These are phyloP conservation scores for Exophiala sp. DNA, from an alignment of 2,329 filamentous ascomycete species.

Conservation along the genomic window DNA sequence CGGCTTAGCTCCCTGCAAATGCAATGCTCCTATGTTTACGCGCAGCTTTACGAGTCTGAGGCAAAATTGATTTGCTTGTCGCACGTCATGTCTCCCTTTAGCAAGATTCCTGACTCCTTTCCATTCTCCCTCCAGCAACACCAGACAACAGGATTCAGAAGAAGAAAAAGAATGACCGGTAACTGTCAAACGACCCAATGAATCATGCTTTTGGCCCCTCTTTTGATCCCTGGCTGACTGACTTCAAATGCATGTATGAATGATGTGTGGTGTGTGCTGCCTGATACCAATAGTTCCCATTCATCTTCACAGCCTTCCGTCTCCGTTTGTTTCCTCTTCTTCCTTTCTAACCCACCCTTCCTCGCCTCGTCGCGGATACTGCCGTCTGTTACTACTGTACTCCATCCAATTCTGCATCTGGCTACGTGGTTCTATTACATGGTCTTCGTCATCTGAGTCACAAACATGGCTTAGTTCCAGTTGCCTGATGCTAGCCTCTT, in stretches of 20 bases:
- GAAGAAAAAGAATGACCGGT: too few species aligned
- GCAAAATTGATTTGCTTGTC: conserved; percentile 2
- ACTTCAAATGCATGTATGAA: too few species aligned
- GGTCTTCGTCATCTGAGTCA: conserved; percentile 20
- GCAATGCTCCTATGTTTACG: too few species aligned
- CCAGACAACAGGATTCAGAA: too few species aligned
- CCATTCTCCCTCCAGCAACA: too few species aligned
- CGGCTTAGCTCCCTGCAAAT: background rate
- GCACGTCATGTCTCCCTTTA: background rate
- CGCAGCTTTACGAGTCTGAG: background rate
- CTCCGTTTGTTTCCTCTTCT: background rate
- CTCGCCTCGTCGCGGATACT: conserved; percentile 15
- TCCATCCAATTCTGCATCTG: background rate
- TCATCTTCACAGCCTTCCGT: conserved; percentile 6
- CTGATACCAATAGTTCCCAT: conserved; percentile 1
- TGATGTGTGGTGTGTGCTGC: too few species aligned
- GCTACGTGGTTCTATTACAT: conserved; percentile 6
- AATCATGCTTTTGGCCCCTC: background rate
- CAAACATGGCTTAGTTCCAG: conserved; percentile 16
- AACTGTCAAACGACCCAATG: too few species aligned
- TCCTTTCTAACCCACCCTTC: background rate
- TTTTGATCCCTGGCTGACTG: background rate
- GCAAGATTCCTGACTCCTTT: too few species aligned
- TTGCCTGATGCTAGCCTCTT: conserved; percentile 22
- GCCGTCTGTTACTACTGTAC: conserved; percentile 6